Base-by-base conservation (phyloP, 169 alveolate species). In the Plasmodium fragile region DNA sequence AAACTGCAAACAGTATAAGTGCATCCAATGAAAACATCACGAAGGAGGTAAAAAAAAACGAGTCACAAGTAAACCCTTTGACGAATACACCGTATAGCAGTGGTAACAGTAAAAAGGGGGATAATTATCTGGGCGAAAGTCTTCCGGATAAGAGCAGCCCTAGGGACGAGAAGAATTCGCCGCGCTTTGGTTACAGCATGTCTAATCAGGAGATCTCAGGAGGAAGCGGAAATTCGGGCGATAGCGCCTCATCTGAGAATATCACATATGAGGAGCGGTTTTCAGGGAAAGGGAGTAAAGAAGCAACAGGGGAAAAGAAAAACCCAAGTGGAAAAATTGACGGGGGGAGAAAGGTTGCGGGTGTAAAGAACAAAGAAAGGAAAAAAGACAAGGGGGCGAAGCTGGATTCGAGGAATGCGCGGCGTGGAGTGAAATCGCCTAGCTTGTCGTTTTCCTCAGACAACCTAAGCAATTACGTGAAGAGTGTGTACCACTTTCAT, bases 171-270 rank as follows among this genome's bases (percentile, higher is more conserved):
- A 85, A 75, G n/a, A 16, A 18, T 3, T 85, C 93, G n/a, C 93
- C 93, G 7, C 16, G 87, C 45, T 85, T 85, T 85, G 93, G 93
- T 2, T 73, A 85, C 43, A 85, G 93, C 71, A 30, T 41, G 28
- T 73, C 83, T 49, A 77, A 85, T 53, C 34, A 30, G 4, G 75
- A 85, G 16, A 18, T 16, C 80, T 73, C 70, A 53, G 80, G 55
- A 30, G 16, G 79, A 13, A 49, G 79, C 79, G 34, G 43, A 41
- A 55, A 72, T 75, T 49, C 52, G 2, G 34, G 11, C 32, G 55
- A 43, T 6, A 16, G 53, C 2, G 52, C 7, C 22, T 82, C 70
- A 70, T n/a, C 10, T 49, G 73, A 2, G 22, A 41, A 55, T 70
- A 45, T n/a, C 28, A 0, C 18, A 11, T 36, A 45, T 25, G 84